Percentiles rank a stretch among this genome's conserved stretches.
Evolutionary conservation across 768 basidiomycete species (phyloP).

Genomic region (Boletales sp.): DNA sequence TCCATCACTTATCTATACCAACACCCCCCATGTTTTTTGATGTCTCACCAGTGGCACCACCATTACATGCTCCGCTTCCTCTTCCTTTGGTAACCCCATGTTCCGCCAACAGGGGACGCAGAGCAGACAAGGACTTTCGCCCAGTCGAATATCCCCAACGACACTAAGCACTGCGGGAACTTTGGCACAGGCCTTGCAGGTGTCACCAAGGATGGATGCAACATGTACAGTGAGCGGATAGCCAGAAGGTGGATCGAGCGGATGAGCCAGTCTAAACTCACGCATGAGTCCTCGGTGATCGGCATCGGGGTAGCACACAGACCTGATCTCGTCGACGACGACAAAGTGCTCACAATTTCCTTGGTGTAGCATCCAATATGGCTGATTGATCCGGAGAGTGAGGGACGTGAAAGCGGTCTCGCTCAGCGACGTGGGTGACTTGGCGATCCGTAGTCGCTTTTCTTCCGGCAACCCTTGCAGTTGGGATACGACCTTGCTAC

Average conservation of each 20-base stretch:
- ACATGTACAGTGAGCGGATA: conserved; percentile 71
- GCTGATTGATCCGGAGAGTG: conserved; percentile 61
- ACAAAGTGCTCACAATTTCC: conserved; percentile 83
- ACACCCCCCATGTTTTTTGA: conserved; percentile 23
- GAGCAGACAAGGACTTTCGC: conserved; percentile 73
- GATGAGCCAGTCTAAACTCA: conserved; percentile 50
- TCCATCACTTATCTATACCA: background rate
- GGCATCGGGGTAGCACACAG: background rate
- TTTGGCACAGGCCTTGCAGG: conserved; percentile 68
- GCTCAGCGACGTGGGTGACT: conserved; percentile 41
- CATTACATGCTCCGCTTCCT: conserved; percentile 36
- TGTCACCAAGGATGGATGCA: conserved; percentile 55
- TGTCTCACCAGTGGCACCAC: conserved; percentile 53
- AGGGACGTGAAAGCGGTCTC: conserved; percentile 53
- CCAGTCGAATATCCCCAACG: conserved; percentile 67
- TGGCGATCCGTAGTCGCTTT: conserved; percentile 31
- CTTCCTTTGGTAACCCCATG: conserved; percentile 54
- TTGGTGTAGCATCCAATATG: conserved; percentile 79
- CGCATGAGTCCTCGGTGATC: background rate
- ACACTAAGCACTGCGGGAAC: conserved; percentile 68
- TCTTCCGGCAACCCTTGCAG: conserved; percentile 30
- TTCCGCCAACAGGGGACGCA: conserved; percentile 72
- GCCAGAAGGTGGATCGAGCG: conserved; percentile 49
- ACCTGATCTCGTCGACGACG: conserved; percentile 73
- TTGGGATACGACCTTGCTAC: conserved; percentile 47